Conservation (phyloP, 768 basidiomycete species). For the Gymnopilus dilepis region DNA sequence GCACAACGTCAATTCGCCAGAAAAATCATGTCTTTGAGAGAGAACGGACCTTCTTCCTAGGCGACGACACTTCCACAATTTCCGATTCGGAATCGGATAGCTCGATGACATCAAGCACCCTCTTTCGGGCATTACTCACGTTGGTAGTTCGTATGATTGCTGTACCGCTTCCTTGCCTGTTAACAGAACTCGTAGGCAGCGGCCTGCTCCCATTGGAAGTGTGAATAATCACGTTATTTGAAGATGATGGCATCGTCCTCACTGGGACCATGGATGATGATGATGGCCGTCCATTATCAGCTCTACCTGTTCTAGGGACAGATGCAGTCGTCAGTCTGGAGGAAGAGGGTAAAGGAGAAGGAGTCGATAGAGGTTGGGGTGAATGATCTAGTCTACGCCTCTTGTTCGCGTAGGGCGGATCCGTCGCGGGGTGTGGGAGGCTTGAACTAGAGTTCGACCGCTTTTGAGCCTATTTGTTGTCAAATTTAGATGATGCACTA, state of each 20-base stretch:
- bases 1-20: background rate
- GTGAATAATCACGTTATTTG: background rate
- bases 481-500: background rate
- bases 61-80: background rate
- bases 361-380: background rate
- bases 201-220: background rate
- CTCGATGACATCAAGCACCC: conserved; percentile 15
- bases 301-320: background rate
- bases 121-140: background rate
- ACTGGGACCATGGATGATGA: background rate
- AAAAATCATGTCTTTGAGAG: background rate
- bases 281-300: background rate
- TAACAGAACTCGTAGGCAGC: too few species aligned
- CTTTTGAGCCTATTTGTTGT: background rate
- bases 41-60: conserved; percentile 14
- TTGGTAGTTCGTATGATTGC: background rate
- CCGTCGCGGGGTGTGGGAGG: background rate
- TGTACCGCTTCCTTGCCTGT: background rate
- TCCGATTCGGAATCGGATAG: conserved; percentile 16
- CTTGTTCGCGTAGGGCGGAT: background rate
- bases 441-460: background rate
- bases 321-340: background rate
- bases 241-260: background rate
- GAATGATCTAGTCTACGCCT: background rate
- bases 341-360: background rate